Percentiles rank a stretch among this genome's conserved stretches.
These are phyloP conservation scores for Taxawa tesnikishii DNA, from an alignment of 2,329 filamentous ascomycete species.

Conservation along the genomic window DNA sequence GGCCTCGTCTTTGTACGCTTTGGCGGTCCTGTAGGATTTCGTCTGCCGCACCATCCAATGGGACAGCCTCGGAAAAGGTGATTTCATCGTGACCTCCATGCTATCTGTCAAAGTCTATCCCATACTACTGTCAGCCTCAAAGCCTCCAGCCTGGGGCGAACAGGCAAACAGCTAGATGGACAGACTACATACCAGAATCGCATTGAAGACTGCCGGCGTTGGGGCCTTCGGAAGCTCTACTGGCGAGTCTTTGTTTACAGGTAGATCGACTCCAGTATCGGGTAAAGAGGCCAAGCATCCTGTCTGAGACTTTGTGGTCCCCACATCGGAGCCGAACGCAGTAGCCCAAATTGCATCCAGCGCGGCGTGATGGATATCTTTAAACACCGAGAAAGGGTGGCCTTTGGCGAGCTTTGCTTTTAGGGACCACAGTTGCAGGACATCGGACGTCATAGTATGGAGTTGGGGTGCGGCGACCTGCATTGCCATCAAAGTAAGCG, in stretches of 20 bases:
- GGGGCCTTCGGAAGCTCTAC: constrained; percentile 10
- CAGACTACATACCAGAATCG: no score
- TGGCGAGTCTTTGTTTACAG: constrained; percentile 4
- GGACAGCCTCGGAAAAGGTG: constrained; percentile 12
- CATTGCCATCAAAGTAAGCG: no score
- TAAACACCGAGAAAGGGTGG: constrained; percentile 19
- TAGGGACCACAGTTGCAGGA: constrained; percentile 20
- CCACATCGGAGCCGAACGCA: constrained; percentile 22
- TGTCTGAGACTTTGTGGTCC: constrained; percentile 12
- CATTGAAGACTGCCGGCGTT: constrained; percentile 11
- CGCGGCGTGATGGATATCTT: constrained; percentile 23
- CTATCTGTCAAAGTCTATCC: constrained; percentile 5
- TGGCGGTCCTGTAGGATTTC: constrained; percentile 6
- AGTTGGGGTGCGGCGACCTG: constrained; percentile 16
- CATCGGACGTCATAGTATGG: constrained; percentile 10
- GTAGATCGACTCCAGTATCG: constrained; percentile 3
- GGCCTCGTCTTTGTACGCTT: constrained; percentile 17
- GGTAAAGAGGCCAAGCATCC: constrained; percentile 7
- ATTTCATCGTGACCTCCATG: constrained; percentile 11
- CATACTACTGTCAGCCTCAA: no score
- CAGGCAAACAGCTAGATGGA: no score
- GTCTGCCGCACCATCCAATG: constrained; percentile 12
- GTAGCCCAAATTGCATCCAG: constrained; percentile 29
- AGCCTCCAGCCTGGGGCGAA: no score
- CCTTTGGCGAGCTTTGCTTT: constrained; percentile 17